A percentile compares a stretch with the other conserved stretches of the same genome.
Evolutionary conservation across 768 basidiomycete genomes (phyloP).

Genomic region (Fistulinella prunicolor): DNA sequence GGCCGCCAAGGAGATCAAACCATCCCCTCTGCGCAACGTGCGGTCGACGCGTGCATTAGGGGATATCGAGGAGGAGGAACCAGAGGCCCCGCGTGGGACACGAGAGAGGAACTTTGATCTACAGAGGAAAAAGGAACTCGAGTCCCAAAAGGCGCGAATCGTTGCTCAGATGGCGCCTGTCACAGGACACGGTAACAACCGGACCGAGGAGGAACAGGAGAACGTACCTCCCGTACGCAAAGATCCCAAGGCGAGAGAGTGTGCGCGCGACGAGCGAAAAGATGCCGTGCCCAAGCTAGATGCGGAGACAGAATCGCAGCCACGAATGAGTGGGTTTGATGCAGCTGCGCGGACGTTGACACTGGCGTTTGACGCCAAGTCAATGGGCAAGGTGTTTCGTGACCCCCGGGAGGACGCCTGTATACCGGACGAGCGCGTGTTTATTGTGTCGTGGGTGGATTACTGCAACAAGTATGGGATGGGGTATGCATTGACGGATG

Average conservation of each 20-base stretch:
- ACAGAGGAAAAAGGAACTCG: constrained; percentile 67
- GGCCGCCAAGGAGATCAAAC: constrained; percentile 46
- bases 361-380: constrained; percentile 67
- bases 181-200: constrained; percentile 24
- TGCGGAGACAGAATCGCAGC: constrained; percentile 22
- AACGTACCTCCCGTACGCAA: constrained; percentile 32
- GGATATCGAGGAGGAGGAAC: constrained; percentile 46
- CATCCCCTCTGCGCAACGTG: constrained; percentile 51
- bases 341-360: constrained; percentile 51
- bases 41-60: constrained; percentile 41
- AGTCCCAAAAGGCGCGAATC: constrained; percentile 88
- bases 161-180: constrained; percentile 88
- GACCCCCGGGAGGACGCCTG: constrained; percentile 55
- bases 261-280: constrained; percentile 23
- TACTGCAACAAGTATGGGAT: constrained; percentile 99
- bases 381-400: constrained; percentile 60
- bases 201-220: constrained; percentile 35
- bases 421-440: constrained; percentile 70
- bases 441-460: constrained; percentile 98
- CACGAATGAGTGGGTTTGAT: constrained; percentile 60
- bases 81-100: constrained; percentile 38
- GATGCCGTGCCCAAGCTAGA: constrained; percentile 10
- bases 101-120: constrained; percentile 40
- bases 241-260: constrained; percentile 33
- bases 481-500: constrained; percentile 96